These are phyloP conservation scores for Pseudofabraea citricarpa DNA, from an alignment of 2,329 filamentous ascomycete species.

Conservation along the genomic window DNA sequence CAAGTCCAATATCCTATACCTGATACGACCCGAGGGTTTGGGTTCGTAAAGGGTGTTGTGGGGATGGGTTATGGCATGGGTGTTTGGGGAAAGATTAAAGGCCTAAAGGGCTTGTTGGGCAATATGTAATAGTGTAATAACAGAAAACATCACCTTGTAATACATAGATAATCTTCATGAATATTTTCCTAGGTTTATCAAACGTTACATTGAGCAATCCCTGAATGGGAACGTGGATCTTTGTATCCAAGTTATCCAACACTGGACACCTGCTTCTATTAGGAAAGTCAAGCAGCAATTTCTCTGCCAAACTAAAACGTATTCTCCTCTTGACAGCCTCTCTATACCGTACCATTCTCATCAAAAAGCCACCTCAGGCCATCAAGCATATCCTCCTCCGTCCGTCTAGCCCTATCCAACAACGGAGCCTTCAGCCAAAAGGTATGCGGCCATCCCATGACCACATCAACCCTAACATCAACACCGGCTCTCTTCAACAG, in stretches of 20 bases:
- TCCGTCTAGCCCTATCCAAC: slow-evolving; percentile 31
- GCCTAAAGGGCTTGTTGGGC: slow-evolving; percentile 26
- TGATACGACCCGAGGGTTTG: slow-evolving; percentile 59
- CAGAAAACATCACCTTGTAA: too few species aligned
- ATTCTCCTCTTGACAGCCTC: too few species aligned
- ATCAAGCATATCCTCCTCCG: slow-evolving; percentile 35
- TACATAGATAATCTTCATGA: too few species aligned
- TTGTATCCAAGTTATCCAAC: too few species aligned
- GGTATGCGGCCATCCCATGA: slow-evolving; percentile 45
- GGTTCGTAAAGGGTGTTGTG: slow-evolving; percentile 57
- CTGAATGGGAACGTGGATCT: too few species aligned
- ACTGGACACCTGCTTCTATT: too few species aligned
- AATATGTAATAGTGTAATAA: slow-evolving; percentile 17
- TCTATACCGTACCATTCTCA: too few species aligned
- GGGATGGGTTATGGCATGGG: slow-evolving; percentile 53
- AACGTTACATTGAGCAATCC: too few species aligned
- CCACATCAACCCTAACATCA: slow-evolving; percentile 36
- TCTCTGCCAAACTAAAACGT: too few species aligned
- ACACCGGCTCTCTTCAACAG: slow-evolving; percentile 34
- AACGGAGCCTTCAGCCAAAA: slow-evolving; percentile 44
- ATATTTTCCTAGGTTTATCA: too few species aligned
- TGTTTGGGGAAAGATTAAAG: slow-evolving; percentile 18
- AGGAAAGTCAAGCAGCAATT: too few species aligned
- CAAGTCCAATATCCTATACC: slow-evolving; percentile 77
- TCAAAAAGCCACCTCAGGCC: slow-evolving; percentile 36